Base-by-base conservation (phyloP, 208 protist species). In the Naegleria gruberi region DNA sequence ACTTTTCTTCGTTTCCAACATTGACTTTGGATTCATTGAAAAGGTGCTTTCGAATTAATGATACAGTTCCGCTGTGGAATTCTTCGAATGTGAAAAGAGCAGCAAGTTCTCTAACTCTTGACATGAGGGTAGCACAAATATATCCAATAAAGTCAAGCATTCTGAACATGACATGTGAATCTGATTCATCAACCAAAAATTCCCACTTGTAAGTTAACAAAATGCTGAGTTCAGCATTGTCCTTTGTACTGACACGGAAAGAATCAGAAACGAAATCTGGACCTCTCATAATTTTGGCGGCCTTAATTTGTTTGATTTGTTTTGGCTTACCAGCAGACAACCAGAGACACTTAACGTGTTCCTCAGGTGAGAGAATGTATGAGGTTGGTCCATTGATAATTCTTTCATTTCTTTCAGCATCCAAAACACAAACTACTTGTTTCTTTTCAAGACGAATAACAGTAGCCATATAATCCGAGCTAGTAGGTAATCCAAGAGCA, bases 141-240 rank as follows among this genome's bases (percentile, higher is more conserved):
- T 99, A 97, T 42, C 98, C 98, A 89, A 99, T 95, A 92, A 99
- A 99, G 94, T 99, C 98, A 4, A 97, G 97, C 46, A 98, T 96
- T 4, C 95, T 94, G 92, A 99, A 99, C 46, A 97, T 92, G 51
- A 95, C 95, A 42, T 55, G 77, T n/a, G 91, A 81, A 55, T 93
- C 92, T 17, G 91, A 91, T 43, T 93, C 92, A 57, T 86, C 89
- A 12, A 97, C 91, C 46, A 97, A 95, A 88, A 99, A 98, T 82
- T 97, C 89, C 98, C 98, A 99, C 93, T 99, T 99, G 94, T 99
- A 99, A 47, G 96, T 97, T 0, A 99, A 93, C 40, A 97, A 94
- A 41, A 99, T 93, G 42, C 93, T 92, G 40, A 99, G 94, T 41
- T 97, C 94, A 17, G 97, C 97, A 93, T 99, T 98, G 91, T 99